These are phyloP conservation scores for Aspergillus nidulans DNA, from an alignment of 495 filamentous ascomycete species.

Conservation along the genomic window DNA sequence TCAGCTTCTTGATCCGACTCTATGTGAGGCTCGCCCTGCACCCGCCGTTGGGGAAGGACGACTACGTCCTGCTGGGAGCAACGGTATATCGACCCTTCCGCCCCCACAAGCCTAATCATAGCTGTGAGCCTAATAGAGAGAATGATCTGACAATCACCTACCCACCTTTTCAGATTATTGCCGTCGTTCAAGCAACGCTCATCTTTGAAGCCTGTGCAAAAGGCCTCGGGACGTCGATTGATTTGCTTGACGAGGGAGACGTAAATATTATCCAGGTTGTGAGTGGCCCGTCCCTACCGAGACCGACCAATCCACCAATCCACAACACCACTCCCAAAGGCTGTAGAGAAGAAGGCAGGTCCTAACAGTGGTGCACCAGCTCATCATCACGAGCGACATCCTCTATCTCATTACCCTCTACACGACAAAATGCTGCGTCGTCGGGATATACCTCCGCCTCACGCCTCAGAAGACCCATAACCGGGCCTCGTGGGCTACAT, in stretches of 20 bases:
- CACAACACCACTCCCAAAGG: no score
- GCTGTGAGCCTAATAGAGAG: no score
- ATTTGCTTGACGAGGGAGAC: conserved; percentile 25
- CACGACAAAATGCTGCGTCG: conserved; percentile 44
- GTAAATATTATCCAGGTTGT: conserved; percentile 36
- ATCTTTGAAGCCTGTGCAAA: conserved; percentile 32
- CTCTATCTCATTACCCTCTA: conserved; percentile 42
- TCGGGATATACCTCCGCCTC: conserved; percentile 44
- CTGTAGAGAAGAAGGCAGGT: no score
- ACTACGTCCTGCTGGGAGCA: conserved; percentile 33
- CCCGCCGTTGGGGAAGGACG: conserved; percentile 37
- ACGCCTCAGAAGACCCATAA: conserved; percentile 43
- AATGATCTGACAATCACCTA: neutral
- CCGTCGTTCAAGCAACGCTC: conserved; percentile 31
- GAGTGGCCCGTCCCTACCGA: conserved; percentile 7
- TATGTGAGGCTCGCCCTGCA: conserved; percentile 40
- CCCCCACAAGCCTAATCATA: no score
- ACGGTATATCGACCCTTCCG: conserved; percentile 20
- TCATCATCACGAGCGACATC: conserved; percentile 36
- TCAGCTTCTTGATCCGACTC: conserved; percentile 39
- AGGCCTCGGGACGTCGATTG: conserved; percentile 40
- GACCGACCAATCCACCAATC: no score
- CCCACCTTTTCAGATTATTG: conserved; percentile 26
- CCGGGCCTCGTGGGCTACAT: conserved; percentile 28
- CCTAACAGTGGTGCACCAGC: no score